Evolutionary conservation across 2,329 filamentous ascomycete species (phyloP).

Genomic region (Sordariomycetes sp.): DNA sequence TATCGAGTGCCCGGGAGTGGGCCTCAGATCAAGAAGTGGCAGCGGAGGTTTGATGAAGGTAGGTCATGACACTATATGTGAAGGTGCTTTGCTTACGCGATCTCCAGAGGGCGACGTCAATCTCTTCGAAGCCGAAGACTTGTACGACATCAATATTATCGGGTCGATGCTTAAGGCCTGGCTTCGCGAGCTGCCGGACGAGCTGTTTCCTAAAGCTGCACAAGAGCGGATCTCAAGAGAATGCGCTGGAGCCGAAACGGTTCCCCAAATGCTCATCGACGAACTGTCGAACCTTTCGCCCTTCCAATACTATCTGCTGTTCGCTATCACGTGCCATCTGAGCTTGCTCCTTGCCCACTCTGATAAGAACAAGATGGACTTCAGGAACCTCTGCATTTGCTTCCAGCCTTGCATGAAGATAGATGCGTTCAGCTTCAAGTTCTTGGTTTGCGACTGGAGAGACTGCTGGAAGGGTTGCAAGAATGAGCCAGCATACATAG

Average conservation of each 20-base stretch:
- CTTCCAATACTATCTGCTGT: conserved; percentile 95
- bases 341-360: conserved; percentile 85
- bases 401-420: conserved; percentile 97
- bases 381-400: conserved; percentile 89
- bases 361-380: conserved; percentile 98
- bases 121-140: conserved; percentile 74
- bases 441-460: conserved; percentile 89
- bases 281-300: conserved; percentile 90
- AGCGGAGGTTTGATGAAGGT: conserved; percentile 83
- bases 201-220: conserved; percentile 77
- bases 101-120: conserved; percentile 72
- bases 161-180: conserved; percentile 94
- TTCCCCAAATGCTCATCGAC: conserved; percentile 79
- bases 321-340: conserved; percentile 93
- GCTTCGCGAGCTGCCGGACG: conserved; percentile 89
- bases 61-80: conserved; percentile 15
- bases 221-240: conserved; percentile 75
- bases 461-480: conserved; percentile 96
- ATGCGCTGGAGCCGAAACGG: conserved; percentile 68
- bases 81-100: conserved; percentile 7
- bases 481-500: conserved; percentile 73
- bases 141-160: conserved; percentile 95
- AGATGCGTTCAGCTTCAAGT: conserved; percentile 90
- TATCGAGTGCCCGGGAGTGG: conserved; percentile 89
- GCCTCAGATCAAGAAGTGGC: conserved; percentile 87